These are phyloP conservation scores for Plasmodium inui DNA, from an alignment of 169 alveolate species.

Conservation along the genomic window DNA sequence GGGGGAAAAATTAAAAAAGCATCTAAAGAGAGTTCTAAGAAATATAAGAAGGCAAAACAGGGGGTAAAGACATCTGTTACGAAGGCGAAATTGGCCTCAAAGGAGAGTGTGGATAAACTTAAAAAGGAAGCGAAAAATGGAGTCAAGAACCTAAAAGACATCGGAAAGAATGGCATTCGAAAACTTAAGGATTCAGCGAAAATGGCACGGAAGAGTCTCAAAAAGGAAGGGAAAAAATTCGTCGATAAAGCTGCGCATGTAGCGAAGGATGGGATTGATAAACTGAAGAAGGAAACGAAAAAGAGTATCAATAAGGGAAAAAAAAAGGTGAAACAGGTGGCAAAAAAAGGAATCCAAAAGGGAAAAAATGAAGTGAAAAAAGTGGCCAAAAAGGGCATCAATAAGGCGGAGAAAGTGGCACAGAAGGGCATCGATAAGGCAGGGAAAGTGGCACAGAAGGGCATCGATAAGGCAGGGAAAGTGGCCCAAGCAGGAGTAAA, in stretches of 20 bases:
- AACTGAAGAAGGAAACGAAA: background rate
- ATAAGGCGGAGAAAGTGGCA: background rate
- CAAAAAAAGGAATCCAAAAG: background rate
- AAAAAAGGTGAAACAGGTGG: conserved; percentile 1
- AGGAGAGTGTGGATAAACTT: conserved; percentile 4
- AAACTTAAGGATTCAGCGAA: conserved; percentile 19
- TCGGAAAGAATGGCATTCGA: background rate
- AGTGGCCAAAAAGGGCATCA: background rate
- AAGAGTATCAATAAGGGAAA: background rate
- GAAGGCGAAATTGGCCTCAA: conserved; percentile 9
- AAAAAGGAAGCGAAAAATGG: conserved; percentile 9
- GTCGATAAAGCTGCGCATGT: background rate
- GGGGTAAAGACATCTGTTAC: background rate
- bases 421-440: background rate
- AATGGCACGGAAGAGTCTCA: background rate
- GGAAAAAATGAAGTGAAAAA: background rate
- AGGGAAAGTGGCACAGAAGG: background rate
- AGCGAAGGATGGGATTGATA: background rate
- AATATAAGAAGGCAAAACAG: background rate
- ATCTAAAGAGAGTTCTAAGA: background rate
- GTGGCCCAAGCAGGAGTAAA: background rate
- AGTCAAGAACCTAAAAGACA: background rate
- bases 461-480: background rate
- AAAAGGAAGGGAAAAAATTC: conserved; percentile 3
- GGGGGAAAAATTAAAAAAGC: conserved; percentile 14